Evolutionary conservation across 495 filamentous ascomycete species (phyloP).

Genomic region (Xylaria palmicola): DNA sequence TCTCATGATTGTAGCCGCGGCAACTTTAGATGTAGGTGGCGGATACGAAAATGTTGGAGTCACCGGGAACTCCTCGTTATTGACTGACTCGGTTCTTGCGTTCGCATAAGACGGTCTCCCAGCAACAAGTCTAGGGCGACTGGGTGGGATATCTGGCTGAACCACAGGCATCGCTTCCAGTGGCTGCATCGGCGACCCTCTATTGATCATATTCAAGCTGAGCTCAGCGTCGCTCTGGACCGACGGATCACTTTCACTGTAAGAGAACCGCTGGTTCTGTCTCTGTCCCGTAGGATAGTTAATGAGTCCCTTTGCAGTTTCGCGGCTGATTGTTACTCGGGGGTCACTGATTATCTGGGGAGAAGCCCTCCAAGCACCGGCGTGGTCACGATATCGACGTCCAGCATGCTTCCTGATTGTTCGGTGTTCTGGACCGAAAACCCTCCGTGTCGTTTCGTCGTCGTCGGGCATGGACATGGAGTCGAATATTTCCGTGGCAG

Average conservation of each 20-base stretch:
- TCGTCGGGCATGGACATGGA: conserved; percentile 32
- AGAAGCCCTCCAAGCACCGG: conserved; percentile 47
- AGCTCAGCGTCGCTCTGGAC: conserved; percentile 39
- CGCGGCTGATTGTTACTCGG: conserved; percentile 43
- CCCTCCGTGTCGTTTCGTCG: conserved; percentile 24
- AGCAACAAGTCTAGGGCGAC: conserved; percentile 28
- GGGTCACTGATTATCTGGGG: conserved; percentile 46
- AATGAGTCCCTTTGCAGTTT: conserved; percentile 37
- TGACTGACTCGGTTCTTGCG: conserved; percentile 25
- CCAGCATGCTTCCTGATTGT: conserved; percentile 41
- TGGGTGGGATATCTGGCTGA: neutral
- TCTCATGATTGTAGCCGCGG: conserved; percentile 29
- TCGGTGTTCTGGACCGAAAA: conserved; percentile 43
- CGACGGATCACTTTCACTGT: conserved; percentile 28
- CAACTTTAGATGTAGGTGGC: conserved; percentile 28
- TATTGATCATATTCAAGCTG: conserved; percentile 40
- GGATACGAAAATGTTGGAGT: conserved; percentile 37
- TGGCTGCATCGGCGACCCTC: conserved; percentile 18
- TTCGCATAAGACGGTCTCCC: conserved; percentile 37
- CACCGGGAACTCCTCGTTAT: conserved; percentile 25
- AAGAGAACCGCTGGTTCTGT: conserved; percentile 21
- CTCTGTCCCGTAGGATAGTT: conserved; percentile 8
- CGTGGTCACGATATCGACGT: conserved; percentile 47
- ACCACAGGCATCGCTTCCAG: conserved; percentile 5
- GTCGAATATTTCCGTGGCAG: conserved; percentile 29